These are phyloP conservation scores for Ustilago crameri DNA, from an alignment of 1,284 basidiomycete species.

Conservation along the genomic window DNA sequence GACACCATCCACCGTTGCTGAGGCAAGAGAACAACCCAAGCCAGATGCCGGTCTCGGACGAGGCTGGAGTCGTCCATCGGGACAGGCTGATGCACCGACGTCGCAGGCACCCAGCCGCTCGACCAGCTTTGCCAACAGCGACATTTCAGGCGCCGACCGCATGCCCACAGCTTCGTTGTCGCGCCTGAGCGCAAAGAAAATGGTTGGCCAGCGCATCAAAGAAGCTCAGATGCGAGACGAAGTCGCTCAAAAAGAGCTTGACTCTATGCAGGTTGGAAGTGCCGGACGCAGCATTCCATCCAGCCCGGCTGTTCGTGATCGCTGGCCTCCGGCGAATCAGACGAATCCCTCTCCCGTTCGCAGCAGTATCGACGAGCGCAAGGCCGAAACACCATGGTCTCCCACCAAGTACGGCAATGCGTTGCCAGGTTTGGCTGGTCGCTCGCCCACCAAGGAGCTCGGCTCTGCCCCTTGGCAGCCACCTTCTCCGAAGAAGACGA, in stretches of 20 bases:
- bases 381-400: conserved; percentile 27
- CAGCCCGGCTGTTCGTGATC: conserved; percentile 44
- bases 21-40: no score
- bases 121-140: conserved; percentile 23
- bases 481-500: conserved; percentile 29
- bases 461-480: conserved; percentile 16
- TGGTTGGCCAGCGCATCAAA: conserved; percentile 60
- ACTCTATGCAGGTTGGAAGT: conserved; percentile 25
- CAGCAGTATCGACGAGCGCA: conserved; percentile 24
- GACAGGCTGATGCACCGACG: conserved; percentile 12
- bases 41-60: conserved; percentile 21
- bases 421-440: conserved; percentile 42
- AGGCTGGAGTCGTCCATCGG: conserved; percentile 25
- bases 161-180: conserved; percentile 54
- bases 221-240: conserved; percentile 58
- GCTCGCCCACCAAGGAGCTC: conserved; percentile 35
- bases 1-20: conserved; percentile 12
- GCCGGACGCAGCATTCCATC: conserved; percentile 32
- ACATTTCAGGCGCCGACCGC: conserved; percentile 32
- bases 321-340: conserved; percentile 42
- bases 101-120: conserved; percentile 21
- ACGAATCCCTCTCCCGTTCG: conserved; percentile 23
- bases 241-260: conserved; percentile 31
- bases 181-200: conserved; percentile 54
- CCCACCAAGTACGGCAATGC: conserved; percentile 50